Evolutionary conservation across 2,329 filamentous ascomycete genomes (phyloP), one percentile per base, ranked within the genome.

Genomic region (Lachnellula willkommii): DNA sequence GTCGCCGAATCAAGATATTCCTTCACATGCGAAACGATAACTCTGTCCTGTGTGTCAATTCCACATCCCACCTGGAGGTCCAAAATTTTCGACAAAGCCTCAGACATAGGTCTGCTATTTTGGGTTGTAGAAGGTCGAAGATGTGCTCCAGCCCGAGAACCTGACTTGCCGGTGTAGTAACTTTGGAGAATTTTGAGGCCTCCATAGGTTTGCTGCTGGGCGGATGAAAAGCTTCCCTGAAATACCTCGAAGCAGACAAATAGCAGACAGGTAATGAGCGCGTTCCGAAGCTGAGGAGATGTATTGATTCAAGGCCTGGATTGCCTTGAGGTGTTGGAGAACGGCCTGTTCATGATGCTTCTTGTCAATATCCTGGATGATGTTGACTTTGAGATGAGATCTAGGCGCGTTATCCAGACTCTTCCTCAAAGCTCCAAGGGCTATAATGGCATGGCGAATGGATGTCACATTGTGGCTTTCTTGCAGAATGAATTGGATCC

Each of bases 381-480:
- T 68, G 14, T 68, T 70, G 47, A 64, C 63, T 56, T 66, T 71
- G 51, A 66, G 57, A 54, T 52, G 49, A 11, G 63, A 54, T 1
- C 65, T 62, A 9, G 62, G 63, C 11, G 70, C 65, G 37, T 40
- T 57, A 63, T 85, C 82, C 4, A 86, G 67, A 2, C 82, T 84
- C 68, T 85, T 85, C 67, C 86, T 85, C 26, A 88, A 71, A 3
- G 83, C 83, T 15, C 83, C 84, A 4, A 88, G 73, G 4, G 85
- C 84, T 32, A 87, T 77, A n/a, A 87, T 82, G 12, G 84, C 82
- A 66, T 87, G 82, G 12, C 80, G 79, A 57, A 88, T 82, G 26
- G 84, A 75, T 7, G 77, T 70, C 61, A 85, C 79, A 4, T 74
- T 73, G 58, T 86, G 81, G 53, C 82, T 85, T 66, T 84, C 82